A percentile compares a stretch with the other conserved stretches of the same genome.
Evolutionary conservation across 2,329 filamentous ascomycete species (phyloP).

Genomic region (Diaporthe capsici): DNA sequence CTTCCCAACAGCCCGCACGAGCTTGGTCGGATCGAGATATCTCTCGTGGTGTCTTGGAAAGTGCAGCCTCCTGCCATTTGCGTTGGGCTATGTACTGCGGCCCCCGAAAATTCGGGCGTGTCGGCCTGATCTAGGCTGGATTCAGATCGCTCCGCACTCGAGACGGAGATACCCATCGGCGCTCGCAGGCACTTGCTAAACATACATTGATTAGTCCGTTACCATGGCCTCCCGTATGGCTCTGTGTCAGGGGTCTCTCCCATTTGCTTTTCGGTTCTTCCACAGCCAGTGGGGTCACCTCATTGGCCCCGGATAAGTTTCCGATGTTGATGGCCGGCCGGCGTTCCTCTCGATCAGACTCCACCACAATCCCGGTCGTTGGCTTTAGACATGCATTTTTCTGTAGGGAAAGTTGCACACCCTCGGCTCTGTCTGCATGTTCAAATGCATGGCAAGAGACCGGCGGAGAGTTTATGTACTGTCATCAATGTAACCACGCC

Average conservation of each 20-base stretch:
- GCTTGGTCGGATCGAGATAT: background rate
- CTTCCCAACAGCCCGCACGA: background rate
- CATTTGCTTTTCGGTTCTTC: conserved; percentile 13
- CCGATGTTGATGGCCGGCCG: background rate
- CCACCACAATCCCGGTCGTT: background rate
- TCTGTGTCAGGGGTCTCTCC: background rate
- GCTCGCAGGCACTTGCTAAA: background rate
- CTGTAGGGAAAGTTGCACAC: background rate
- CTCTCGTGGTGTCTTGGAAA: background rate
- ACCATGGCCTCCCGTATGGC: background rate
- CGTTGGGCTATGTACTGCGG: background rate
- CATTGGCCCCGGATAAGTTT: background rate
- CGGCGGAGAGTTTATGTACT: background rate
- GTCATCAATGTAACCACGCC: conserved; percentile 5
- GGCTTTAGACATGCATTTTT: conserved; percentile 22
- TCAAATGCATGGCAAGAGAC: background rate
- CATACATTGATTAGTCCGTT: background rate
- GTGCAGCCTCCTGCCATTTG: background rate
- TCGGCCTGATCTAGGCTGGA: conserved; percentile 13
- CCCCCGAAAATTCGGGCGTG: too few species aligned
- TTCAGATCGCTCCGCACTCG: conserved; percentile 9
- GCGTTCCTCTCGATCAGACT: background rate
- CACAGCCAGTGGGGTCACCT: background rate
- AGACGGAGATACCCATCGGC: background rate
- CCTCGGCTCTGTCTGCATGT: background rate